Percentiles rank a stretch among this genome's conserved stretches.
Conservation (phyloP, 768 basidiomycete genomes). For the Coprinopsis cinerea region DNA sequence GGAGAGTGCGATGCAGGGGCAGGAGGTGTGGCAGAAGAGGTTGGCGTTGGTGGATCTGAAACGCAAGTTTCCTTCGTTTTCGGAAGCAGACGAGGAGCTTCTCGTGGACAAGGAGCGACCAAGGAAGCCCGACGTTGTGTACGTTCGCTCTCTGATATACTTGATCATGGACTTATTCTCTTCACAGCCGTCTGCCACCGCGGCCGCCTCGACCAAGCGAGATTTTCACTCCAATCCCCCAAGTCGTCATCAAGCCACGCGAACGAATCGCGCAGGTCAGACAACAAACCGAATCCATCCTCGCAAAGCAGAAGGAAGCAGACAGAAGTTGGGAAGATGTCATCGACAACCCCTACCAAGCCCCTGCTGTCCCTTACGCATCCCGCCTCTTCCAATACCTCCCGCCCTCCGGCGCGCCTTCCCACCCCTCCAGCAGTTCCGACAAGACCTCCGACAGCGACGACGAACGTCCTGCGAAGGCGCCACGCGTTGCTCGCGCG, state of each 20-base stretch:
- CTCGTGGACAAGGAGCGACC: conserved; percentile 67
- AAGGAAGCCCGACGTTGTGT: conserved; percentile 45
- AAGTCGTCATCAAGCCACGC: conserved; percentile 55
- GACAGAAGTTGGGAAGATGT: conserved; percentile 85
- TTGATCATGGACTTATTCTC: conserved; percentile 3
- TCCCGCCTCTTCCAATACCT: conserved; percentile 66
- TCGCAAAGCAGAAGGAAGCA: conserved; percentile 59
- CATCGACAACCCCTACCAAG: conserved; percentile 75
- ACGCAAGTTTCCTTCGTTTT: conserved; percentile 58
- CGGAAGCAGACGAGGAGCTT: conserved; percentile 68
- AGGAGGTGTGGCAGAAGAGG: conserved; percentile 74
- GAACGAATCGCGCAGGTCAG: conserved; percentile 59
- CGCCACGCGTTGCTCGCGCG: conserved; percentile 25
- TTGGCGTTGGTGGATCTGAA: conserved; percentile 74
- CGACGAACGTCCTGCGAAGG: conserved; percentile 18
- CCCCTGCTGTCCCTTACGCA: conserved; percentile 48
- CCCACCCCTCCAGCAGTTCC: conserved; percentile 21
- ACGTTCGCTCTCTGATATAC: conserved; percentile 12
- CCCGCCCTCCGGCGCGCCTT: conserved; percentile 31
- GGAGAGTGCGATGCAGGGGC: conserved; percentile 50
- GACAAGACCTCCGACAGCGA: conserved; percentile 23
- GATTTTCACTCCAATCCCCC: conserved; percentile 33
- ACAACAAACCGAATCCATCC: conserved; percentile 55
- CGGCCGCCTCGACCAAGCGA: conserved; percentile 50
- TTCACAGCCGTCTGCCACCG: conserved; percentile 36